Evolutionary conservation across 768 basidiomycete species (phyloP).

Genomic region (Rubroboletus pulcherrimus): DNA sequence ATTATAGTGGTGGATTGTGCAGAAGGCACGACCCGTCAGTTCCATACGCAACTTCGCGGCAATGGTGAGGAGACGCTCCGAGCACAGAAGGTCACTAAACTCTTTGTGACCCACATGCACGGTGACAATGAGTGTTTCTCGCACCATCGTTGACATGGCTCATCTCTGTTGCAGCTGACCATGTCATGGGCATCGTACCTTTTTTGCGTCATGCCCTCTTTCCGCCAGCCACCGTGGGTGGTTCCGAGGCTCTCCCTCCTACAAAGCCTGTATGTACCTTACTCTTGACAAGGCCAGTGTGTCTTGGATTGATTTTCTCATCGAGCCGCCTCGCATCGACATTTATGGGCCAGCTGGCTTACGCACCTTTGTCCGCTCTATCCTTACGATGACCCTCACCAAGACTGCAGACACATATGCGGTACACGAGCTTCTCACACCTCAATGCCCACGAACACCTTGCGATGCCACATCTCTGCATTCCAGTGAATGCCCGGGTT

Average conservation of each 20-base stretch:
- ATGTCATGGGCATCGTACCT: constrained; percentile 70
- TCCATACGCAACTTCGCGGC: constrained; percentile 48
- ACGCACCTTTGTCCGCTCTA: constrained; percentile 68
- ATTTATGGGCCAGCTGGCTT: constrained; percentile 80
- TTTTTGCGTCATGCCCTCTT: constrained; percentile 58
- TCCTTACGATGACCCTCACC: constrained; percentile 64
- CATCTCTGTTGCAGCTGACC: constrained; percentile 48
- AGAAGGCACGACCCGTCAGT: constrained; percentile 74
- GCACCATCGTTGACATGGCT: not conserved
- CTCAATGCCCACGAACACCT: constrained; percentile 50
- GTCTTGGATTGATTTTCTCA: not conserved
- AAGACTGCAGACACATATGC: constrained; percentile 58
- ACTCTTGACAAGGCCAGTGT: not conserved
- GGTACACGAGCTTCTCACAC: constrained; percentile 73
- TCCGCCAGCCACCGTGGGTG: constrained; percentile 33
- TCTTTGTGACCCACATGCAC: constrained; percentile 87
- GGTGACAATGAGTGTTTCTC: constrained; percentile 35
- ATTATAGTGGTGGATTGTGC: constrained; percentile 76
- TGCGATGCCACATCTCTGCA: constrained; percentile 51
- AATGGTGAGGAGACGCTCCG: constrained; percentile 33
- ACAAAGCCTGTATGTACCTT: constrained; percentile 11
- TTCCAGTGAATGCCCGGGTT: constrained; percentile 59
- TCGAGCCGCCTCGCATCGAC: constrained; percentile 50
- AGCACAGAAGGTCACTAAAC: constrained; percentile 50
- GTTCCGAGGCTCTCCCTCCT: constrained; percentile 6